Base-by-base conservation (phyloP, 306 rosid genomes). In the Argentina anserina region DNA sequence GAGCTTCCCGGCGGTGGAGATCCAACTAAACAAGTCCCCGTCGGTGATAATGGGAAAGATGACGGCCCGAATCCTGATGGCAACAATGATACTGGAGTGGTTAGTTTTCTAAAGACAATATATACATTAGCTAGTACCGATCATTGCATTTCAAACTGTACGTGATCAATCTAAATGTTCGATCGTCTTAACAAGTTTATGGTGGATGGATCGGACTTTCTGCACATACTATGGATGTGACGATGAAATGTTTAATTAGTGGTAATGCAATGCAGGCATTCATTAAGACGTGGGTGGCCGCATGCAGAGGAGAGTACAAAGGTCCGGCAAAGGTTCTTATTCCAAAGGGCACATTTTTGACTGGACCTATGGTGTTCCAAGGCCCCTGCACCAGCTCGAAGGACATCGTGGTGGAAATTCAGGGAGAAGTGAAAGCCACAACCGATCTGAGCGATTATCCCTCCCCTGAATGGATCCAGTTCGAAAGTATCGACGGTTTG, bases 381-480 rank as follows among this genome's bases (percentile, higher is more conserved):
- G 98, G 96, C 61, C 96, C 95, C 26, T 92, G 98, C 73, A 75
- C 33, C 21, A 67, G 84, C 83, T 75, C 84, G 31, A 55, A 12
- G 21, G 56, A 62, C 33, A 80, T 92, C 46, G 65, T 49, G 1
- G 45, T 92, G 26, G 85, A 87, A 76, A 82, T 85, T 26, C 33
- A 50, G 0, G 98, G 95, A 71, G 72, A 74, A 0, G 17, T 90
- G 5, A 75, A 70, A 43, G 92, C 87, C 41, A 59, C 80, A 9
- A 83, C 85, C n/a, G 94, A 88, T 42, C 5, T 83, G 3, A 78
- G 86, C 8, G 82, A 82, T 12, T 90, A 84, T 34, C 3, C 25
- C 1, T 61, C 81, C 1, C 87, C 89, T 1, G 89, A 88, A 50
- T 92, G 98, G 98, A 33, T 92, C 74, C n/a, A 65, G 5, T 84